Percentiles rank a stretch among this genome's conserved stretches.
Conservation (phyloP, 768 basidiomycete genomes). For the Rickenella mellea region DNA sequence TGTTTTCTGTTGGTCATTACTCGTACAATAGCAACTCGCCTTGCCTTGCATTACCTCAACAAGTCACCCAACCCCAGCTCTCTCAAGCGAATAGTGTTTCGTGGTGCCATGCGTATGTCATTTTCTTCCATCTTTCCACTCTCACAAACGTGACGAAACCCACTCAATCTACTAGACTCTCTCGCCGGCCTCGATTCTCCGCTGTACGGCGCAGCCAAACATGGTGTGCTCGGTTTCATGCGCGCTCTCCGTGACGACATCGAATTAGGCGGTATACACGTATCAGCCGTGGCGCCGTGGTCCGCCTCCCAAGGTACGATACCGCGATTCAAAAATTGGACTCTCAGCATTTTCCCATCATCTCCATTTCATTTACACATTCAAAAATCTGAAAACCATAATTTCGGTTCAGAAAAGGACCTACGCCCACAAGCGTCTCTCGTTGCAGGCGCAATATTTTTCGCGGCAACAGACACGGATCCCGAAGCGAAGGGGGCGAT, state of each 20-base stretch:
- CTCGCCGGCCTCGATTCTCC: constrained; percentile 30
- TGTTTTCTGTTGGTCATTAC: neutral
- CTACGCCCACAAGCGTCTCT: constrained; percentile 42
- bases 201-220: constrained; percentile 44
- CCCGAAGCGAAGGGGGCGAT: constrained; percentile 33
- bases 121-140: too few relatives aligned
- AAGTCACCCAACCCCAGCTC: constrained; percentile 22
- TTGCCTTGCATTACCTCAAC: constrained; percentile 42
- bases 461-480: constrained; percentile 38
- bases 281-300: constrained; percentile 41
- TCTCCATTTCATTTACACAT: too few relatives aligned
- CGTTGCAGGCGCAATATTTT: constrained; percentile 43
- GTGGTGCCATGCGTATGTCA: constrained; percentile 54
- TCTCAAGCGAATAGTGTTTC: constrained; percentile 39
- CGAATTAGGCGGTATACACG: constrained; percentile 27
- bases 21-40: constrained; percentile 30
- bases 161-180: too few relatives aligned
- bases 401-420: too few relatives aligned
- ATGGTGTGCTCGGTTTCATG: constrained; percentile 45
- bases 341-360: too few relatives aligned
- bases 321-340: too few relatives aligned
- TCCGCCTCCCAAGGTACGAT: constrained; percentile 46
- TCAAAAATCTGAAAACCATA: too few relatives aligned
- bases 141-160: too few relatives aligned
- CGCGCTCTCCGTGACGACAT: constrained; percentile 32